These are phyloP conservation scores for Trapa incisa DNA, from an alignment of 345 rosid genomes.

Conservation along the genomic window DNA sequence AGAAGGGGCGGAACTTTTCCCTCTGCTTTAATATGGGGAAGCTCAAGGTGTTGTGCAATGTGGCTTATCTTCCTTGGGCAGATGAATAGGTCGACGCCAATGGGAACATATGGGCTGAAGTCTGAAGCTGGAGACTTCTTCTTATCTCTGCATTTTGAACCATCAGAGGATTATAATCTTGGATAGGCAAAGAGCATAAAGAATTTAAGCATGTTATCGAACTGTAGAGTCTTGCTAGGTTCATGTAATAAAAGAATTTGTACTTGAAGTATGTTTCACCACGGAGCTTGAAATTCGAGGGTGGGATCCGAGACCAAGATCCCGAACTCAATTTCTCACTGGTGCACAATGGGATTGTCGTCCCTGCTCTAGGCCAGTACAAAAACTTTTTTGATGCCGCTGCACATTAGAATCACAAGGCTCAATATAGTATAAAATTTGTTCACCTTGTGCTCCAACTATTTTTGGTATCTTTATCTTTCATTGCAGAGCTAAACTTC, in stretches of 20 bases:
- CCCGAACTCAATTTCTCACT: slow-evolving; percentile 36
- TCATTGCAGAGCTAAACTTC: neutral
- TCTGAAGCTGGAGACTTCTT: slow-evolving; percentile 57
- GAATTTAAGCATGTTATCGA: slow-evolving; percentile 1
- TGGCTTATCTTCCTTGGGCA: slow-evolving; percentile 80
- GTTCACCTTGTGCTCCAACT: neutral
- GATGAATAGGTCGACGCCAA: slow-evolving; percentile 68
- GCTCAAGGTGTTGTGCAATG: slow-evolving; percentile 80
- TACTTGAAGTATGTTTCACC: slow-evolving; percentile 61
- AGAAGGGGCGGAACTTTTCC: slow-evolving; percentile 67
- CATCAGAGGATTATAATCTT: neutral
- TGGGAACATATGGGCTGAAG: slow-evolving; percentile 47
- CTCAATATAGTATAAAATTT: neutral
- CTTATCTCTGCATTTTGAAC: slow-evolving; percentile 53
- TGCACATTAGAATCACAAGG: slow-evolving; percentile 11
- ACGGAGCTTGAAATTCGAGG: slow-evolving; percentile 61
- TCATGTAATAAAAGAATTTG: slow-evolving; percentile 6
- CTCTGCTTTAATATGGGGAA: slow-evolving; percentile 52
- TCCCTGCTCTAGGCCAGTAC: slow-evolving; percentile 54
- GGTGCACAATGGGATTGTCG: slow-evolving; percentile 26
- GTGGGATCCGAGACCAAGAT: slow-evolving; percentile 57
- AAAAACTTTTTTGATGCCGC: slow-evolving; percentile 47
- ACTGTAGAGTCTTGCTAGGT: neutral
- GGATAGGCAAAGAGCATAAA: neutral
- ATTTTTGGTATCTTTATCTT: neutral